Base-by-base conservation (phyloP, 177 flowering plant species). In the Tripterygium wilfordii region DNA sequence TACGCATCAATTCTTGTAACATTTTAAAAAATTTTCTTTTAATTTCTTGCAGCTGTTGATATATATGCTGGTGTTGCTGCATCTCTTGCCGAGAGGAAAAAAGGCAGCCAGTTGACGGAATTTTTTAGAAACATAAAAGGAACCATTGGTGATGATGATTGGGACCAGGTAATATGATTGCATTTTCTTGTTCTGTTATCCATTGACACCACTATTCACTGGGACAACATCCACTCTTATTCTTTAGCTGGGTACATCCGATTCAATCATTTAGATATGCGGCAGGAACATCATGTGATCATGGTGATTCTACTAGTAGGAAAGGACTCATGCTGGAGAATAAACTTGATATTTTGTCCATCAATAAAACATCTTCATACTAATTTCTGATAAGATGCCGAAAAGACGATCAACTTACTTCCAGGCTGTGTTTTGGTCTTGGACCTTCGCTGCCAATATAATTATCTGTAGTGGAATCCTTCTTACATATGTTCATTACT, bases 41-140 rank as follows among this genome's bases (percentile, higher is more conserved):
- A 9, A 19, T 28, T 10, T n/a, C 36, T 42, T 53, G 51, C 78
- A 92, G 99, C 96, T 75, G 97, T 89, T 48, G 92, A 92, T 66
- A 92, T 92, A 48, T 92, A 89, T 70, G 99, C 99, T 55, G 95
- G 76, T 40, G 99, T 92, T 58, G 95, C 97, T 67, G 80, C 97
- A 66, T 88, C 97, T 42, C 91, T 89, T 37, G 97, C 97, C 47
- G 99, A 92, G 58, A 80, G 96, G 48, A 92, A 92, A 65, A 86
- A 64, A 58, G 99, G 97, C 32, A 71, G 94, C 33, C 97, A 86
- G 41, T 66, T 92, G 54, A 86, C 95, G 16, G 99, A 92, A 51
- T 82, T 89, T 67, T 74, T 92, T 42, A 79, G 76, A 70, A 89
- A 89, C 69, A 86, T 92, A 36, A 89, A 81, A 70, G 95, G 97